Evolutionary conservation across 2,329 filamentous ascomycete genomes (phyloP), one percentile per base, ranked within the genome.

Genomic region (Fusarium nematophilum): DNA sequence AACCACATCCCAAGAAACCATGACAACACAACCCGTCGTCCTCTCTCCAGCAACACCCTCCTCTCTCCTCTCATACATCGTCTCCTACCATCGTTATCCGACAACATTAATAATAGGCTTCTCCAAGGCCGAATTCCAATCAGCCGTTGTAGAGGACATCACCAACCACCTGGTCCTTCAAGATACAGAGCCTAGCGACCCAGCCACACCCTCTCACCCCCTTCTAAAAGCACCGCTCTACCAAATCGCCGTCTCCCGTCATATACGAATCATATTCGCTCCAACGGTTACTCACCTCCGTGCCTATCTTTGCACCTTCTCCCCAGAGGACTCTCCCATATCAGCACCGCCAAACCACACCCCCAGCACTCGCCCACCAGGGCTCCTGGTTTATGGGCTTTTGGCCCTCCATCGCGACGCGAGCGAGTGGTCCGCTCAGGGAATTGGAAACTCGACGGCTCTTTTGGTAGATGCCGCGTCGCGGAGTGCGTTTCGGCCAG

Each of bases 231-330:
- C 88, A 23, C 87, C 90, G 0, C 84, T 97, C 11, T 83, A 87
- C 49, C 84, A 91, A 59, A 80, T 93, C 23, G 85, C 88, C 39
- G 82, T 84, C 4, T 89, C 91, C 7, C 84, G 86, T 25, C 86
- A 88, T 66, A 83, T 96, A 59, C 86, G 85, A 49, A 74, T 93
- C 8, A 78, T 86, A 29, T 97, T 96, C 75, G 84, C 87, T 49
- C 87, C 91, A 0, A 92, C 90, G 3, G 83, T 95, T 48, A 87
- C 90, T 17, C 88, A 87, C 72, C 83, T 97, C 6, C 88, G 92
- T 48, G 91, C 91, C 29, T 91, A 89, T 68, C 81, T 97, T 14
- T 81, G 89, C 34, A 81, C 85, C 45, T 83, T 86, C 55, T 76
- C 76, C 14, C 60, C 73, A 3, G 61, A 65, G 1, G 71, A 77